A percentile compares a stretch with the other conserved stretches of the same genome.
These are phyloP conservation scores for Phytopythium mirpurense DNA, from an alignment of 352 stramenopile genomes.

Conservation along the genomic window DNA sequence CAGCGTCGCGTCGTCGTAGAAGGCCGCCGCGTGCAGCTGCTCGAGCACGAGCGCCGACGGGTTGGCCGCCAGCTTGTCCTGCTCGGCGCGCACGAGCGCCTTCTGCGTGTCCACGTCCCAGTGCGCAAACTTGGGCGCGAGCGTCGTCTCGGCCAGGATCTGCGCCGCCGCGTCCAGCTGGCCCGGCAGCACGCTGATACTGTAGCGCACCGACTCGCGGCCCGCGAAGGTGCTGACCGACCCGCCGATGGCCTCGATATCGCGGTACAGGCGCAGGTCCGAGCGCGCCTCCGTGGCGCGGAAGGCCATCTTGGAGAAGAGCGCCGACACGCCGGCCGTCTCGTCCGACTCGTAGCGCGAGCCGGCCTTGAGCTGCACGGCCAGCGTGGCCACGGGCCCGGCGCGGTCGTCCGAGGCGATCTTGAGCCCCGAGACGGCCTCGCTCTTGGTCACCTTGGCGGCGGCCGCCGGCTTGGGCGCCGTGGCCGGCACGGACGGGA, in stretches of 20 bases:
- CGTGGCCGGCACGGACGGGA: constrained; percentile 41
- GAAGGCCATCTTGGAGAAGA: constrained; percentile 84
- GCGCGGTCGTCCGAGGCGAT: constrained; percentile 52
- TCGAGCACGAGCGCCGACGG: constrained; percentile 44
- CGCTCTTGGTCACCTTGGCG: constrained; percentile 14
- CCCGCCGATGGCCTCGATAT: constrained; percentile 78
- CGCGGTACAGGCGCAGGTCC: constrained; percentile 76
- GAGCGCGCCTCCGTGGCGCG: constrained; percentile 63
- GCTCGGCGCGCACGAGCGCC: constrained; percentile 51
- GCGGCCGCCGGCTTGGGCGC: constrained; percentile 19
- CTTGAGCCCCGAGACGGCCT: constrained; percentile 42
- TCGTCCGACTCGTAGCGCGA: constrained; percentile 63
- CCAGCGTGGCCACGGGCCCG: constrained; percentile 51
- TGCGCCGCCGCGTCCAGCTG: constrained; percentile 55
- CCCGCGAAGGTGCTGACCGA: constrained; percentile 50
- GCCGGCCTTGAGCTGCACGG: constrained; percentile 57
- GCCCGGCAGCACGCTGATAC: constrained; percentile 68
- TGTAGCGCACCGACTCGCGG: constrained; percentile 76
- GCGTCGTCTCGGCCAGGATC: constrained; percentile 77
- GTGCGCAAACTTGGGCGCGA: constrained; percentile 67
- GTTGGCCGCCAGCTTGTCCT: constrained; percentile 35
- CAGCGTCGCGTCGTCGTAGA: constrained; percentile 76
- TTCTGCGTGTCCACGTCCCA: constrained; percentile 80
- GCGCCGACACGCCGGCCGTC: constrained; percentile 66
- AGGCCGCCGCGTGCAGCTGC: constrained; percentile 64